phyloP scores from a whole-genome alignment of 257 asterid species.

The Craterostigma plantagineum region DNA sequence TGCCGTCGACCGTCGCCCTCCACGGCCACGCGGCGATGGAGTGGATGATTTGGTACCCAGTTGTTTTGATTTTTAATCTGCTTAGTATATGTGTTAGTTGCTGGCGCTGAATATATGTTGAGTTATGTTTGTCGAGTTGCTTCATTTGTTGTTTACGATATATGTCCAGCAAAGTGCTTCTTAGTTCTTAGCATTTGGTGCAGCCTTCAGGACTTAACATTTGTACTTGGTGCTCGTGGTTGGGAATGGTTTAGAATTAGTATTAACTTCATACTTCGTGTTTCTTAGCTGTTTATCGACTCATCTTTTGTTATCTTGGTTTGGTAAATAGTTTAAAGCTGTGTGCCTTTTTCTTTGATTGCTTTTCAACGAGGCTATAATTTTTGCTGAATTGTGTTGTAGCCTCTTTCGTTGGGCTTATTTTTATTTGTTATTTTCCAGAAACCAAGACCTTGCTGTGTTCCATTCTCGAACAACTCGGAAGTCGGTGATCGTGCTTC shows the following conservation, averaged over 20 bases:
- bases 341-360: not conserved
- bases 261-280: no score
- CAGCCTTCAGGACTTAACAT: conserved; percentile 4
- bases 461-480: no score
- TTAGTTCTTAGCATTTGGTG: no score
- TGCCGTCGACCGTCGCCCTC: conserved; percentile 1
- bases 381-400: not conserved
- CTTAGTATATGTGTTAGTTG: not conserved
- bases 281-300: not conserved
- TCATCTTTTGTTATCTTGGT: no score
- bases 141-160: no score
- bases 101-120: no score
- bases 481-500: no score
- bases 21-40: not conserved
- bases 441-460: no score
- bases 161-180: conserved; percentile 3
- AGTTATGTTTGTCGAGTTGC: no score
- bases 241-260: not conserved
- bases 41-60: no score
- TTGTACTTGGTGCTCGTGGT: not conserved
- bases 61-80: not conserved
- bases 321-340: no score
- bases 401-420: not conserved
- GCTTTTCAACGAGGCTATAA: not conserved
- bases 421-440: not conserved